Base-by-base conservation (phyloP, 495 filamentous ascomycete species). In the Lichina pygmaea region DNA sequence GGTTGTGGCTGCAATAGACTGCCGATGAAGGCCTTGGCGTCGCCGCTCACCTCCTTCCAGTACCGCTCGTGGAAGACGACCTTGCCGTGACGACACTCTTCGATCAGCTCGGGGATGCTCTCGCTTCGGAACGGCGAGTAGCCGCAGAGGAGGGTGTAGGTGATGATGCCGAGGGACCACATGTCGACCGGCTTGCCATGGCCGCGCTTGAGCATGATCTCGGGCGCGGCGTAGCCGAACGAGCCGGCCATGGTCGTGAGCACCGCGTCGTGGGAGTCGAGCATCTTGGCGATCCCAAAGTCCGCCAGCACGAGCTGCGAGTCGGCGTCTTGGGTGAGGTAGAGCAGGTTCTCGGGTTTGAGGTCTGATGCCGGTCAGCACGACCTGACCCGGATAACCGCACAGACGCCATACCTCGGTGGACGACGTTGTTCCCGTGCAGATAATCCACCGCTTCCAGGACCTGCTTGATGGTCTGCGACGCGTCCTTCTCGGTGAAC, bases 141-240 rank as follows among this genome's bases (percentile, higher is more conserved):
- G 44, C 89, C 89, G 61, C 89, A 99, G 38, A 99, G 81, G n/a
- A 99, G 70, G 12, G 91, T 95, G 63, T 99, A 99, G 32, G 91
- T 95, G 55, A 99, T 95, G 51, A 99, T 86, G 51, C 89, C 89
- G 53, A 99, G 66, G 8, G 86, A 94, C 89, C 89, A 99, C 81
- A 99, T 91, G 56, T 99, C 89, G 32, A 95, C 89, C n/a, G 89
- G 81, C 58, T 95, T 95, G 54, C 91, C 89, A 57, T 99, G 89
- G 36, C 91, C 89, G 52, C 81, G 72, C 66, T 93, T 94, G 43
- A 93, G 66, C 89, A 99, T 99, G 41, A 99, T 86, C 57, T 99
- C 89, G 7, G 89, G 89, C 0, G 89, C 89, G 15, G 89, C 89
- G 54, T 99, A 99, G 38, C 89, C 89, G 58, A 99, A 95, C 3